A percentile compares a stretch with the other conserved stretches of the same genome.
These are phyloP conservation scores for Aspergillus ochraceus DNA, from an alignment of 2,329 filamentous ascomycete species.

Conservation along the genomic window DNA sequence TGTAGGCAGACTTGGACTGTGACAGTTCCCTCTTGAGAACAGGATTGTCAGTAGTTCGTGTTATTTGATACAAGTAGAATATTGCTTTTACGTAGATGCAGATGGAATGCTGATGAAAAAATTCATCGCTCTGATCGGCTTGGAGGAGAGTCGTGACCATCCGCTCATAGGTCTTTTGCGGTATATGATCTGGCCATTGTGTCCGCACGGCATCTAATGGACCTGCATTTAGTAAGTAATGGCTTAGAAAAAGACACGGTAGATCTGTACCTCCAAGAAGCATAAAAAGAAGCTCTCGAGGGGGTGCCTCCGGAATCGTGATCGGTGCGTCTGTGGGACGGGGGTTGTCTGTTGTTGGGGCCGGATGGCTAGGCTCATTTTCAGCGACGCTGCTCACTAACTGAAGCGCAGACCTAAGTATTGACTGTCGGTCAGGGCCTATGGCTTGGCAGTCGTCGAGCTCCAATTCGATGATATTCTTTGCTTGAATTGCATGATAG, in stretches of 20 bases:
- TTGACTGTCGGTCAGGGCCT: constrained; percentile 18
- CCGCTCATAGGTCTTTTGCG: constrained; percentile 17
- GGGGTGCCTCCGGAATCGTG: constrained; percentile 10
- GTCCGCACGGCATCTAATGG: constrained; percentile 1
- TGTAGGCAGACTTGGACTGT: constrained; percentile 21
- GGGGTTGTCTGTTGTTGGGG: too few relatives aligned
- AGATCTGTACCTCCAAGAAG: constrained; percentile 17
- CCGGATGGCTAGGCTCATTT: background rate
- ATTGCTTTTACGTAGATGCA: constrained; percentile 29
- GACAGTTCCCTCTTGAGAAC: constrained; percentile 18
- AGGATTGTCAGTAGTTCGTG: constrained; percentile 14
- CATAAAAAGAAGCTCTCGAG: constrained; percentile 26
- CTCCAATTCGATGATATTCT: constrained; percentile 23
- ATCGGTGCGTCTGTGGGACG: constrained; percentile 4
- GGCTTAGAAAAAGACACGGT: background rate
- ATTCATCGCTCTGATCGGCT: constrained; percentile 6
- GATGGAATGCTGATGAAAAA: constrained; percentile 23
- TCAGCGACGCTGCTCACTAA: constrained; percentile 20
- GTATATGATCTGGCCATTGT: constrained; percentile 30
- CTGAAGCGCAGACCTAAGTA: constrained; percentile 23
- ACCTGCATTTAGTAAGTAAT: constrained; percentile 2
- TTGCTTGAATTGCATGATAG: constrained; percentile 27
- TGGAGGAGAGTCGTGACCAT: constrained; percentile 22
- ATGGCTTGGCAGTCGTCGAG: constrained; percentile 18
- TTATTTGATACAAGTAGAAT: constrained; percentile 16